Base-by-base conservation (phyloP, 352 stramenopile species). In the Phytophthora europaea region DNA sequence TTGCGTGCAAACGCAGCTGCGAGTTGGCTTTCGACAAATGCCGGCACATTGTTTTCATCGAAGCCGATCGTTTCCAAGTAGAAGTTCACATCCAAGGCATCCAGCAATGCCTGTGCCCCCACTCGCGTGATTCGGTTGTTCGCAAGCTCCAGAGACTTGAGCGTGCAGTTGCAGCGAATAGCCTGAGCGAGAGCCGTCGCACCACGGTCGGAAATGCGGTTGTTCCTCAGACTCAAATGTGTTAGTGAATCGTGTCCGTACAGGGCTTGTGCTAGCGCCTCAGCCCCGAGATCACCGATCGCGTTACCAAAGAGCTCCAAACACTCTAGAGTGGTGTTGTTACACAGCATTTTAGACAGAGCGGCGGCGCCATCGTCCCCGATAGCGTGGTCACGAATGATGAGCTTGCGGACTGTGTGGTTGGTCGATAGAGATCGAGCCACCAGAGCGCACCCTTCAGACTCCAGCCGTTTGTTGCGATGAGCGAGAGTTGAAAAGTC, bases 221-320 rank as follows among this genome's bases (percentile, higher is more conserved):
- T 94, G 61, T 74, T 84, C 75, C 78, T 83, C 33, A 94, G 53
- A 22, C 69, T 75, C 61, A 94, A 67, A 61, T 89, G 75, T 45
- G 72, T 83, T 38, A 94, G 52, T 26, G 88, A 89, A 58, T 90
- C 86, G 65, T 95, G 84, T 55, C 85, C 86, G 53, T 92, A 92
- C 6, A 95, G 72, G 12, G 83, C 89, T 23, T 92, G 77, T 20
- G 89, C 87, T 15, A 95, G 53, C 31, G 80, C 80, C 34, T 91
- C 70, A 4, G 63, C 85, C 18, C 89, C 89, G 16, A 65, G 76
- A 63, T 94, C 87, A 22, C 83, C 82, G 67, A 95, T 93, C 28
- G 77, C 72, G 72, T 94, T 94, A 51, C 84, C 80, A 47, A 82
- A 89, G 33, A 95, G 43, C 38, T 94, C 85, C 59, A 95, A 65